Evolutionary conservation across 306 rosid genomes (phyloP).

Genomic region (Abrus precatorius): DNA sequence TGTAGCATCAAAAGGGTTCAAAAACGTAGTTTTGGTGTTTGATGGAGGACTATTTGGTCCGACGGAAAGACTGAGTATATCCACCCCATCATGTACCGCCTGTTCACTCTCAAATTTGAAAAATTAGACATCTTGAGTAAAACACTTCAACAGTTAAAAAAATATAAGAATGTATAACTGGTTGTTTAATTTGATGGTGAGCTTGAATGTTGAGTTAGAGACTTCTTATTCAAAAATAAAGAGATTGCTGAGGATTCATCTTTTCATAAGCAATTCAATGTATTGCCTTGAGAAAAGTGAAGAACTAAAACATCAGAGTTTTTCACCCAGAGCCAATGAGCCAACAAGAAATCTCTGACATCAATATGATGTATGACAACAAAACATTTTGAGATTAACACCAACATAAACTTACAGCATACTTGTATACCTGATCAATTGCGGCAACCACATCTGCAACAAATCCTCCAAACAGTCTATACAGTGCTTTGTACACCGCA

Average conservation of each 20-base stretch:
- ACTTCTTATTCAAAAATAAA: background rate
- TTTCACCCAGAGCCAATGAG: slow-evolving; percentile 17
- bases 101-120: slow-evolving; percentile 57
- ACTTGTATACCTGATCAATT: slow-evolving; percentile 82
- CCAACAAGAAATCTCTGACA: slow-evolving; percentile 13
- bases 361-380: background rate
- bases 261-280: slow-evolving; percentile 25
- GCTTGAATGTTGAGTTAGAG: background rate
- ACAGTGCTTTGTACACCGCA: slow-evolving; percentile 98
- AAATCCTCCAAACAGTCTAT: slow-evolving; percentile 96
- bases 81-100: slow-evolving; percentile 99
- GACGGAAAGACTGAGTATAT: slow-evolving; percentile 96
- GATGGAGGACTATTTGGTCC: slow-evolving; percentile 99
- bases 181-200: slow-evolving; percentile 37
- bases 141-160: background rate
- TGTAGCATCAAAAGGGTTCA: slow-evolving; percentile 98
- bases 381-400: slow-evolving; percentile 28
- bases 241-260: slow-evolving; percentile 1
- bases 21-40: slow-evolving; percentile 82
- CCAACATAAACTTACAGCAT: slow-evolving; percentile 21
- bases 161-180: slow-evolving; percentile 2
- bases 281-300: slow-evolving; percentile 16
- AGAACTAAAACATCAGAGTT: background rate
- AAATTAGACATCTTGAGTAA: slow-evolving; percentile 43
- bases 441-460: slow-evolving; percentile 99